Conservation (phyloP, 257 asterid species). For the Cynanchum wilfordii region DNA sequence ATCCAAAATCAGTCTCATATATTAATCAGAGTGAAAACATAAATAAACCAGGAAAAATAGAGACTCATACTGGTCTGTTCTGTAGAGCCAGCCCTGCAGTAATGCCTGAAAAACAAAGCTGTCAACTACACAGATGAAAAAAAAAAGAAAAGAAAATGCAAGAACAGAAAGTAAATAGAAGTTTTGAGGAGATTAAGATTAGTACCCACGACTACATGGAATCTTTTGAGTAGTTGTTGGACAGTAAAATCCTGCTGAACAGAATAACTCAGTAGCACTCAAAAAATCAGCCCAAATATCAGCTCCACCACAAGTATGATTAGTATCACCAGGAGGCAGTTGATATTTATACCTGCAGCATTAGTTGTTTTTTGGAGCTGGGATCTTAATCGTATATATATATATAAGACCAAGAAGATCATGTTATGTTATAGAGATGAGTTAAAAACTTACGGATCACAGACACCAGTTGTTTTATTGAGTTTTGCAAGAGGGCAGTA, state of each 20-base stretch:
- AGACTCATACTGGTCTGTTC: slow-evolving; percentile 51
- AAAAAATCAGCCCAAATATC: slow-evolving; percentile 84
- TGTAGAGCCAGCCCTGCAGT: slow-evolving; percentile 90
- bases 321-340: slow-evolving; percentile 77
- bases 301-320: slow-evolving; percentile 91
- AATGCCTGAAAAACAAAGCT: slow-evolving; percentile 53
- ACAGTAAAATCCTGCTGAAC: slow-evolving; percentile 86
- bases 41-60: neutral
- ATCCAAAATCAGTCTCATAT: slow-evolving; percentile 8
- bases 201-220: slow-evolving; percentile 82
- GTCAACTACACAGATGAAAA: slow-evolving; percentile 10
- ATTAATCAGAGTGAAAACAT: neutral
- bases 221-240: slow-evolving; percentile 61
- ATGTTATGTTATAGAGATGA: slow-evolving; percentile 13
- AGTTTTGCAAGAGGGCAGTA: slow-evolving; percentile 76
- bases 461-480: slow-evolving; percentile 67
- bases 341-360: slow-evolving; percentile 77
- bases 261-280: slow-evolving; percentile 60
- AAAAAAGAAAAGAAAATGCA: neutral
- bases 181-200: slow-evolving; percentile 25
- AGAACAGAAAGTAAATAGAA: slow-evolving; percentile 3
- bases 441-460: slow-evolving; percentile 79
- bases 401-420: slow-evolving; percentile 10
- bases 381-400: slow-evolving; percentile 15
- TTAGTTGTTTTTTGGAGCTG: slow-evolving; percentile 7